Base-by-base conservation (phyloP, 495 filamentous ascomycete species). In the Copromyces sp. region DNA sequence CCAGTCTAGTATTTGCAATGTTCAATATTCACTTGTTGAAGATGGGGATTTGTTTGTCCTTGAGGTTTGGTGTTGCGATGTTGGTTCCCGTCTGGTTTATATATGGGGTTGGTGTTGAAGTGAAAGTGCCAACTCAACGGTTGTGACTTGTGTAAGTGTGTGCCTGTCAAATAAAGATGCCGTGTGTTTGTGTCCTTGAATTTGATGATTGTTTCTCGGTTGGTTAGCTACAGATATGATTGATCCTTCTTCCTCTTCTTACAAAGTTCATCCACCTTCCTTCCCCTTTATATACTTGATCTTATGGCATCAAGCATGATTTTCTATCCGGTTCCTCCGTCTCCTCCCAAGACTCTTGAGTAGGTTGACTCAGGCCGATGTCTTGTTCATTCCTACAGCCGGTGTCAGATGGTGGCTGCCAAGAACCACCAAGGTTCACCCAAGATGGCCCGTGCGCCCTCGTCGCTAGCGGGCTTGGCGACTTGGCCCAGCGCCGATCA, bases 361-460 rank as follows among this genome's bases (percentile, higher is more conserved):
- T n/a, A n/a, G n/a, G n/a, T 76, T 77, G 74, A 77, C 76, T 77
- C 74, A 76, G 76, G 76, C 76, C 73, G 72, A 59, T 35, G 45
- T 71, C 42, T 17, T 37, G 14, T 68, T 38, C 11, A 32, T 53
- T 69, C 39, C 24, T 61, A 40, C 37, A 68, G 70, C 32, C 47
- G 53, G 53, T 35, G 53, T 35, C 53, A 32, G 47, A 61, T 61
- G 53, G 53, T 17, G 12, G 29, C 53, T 61, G 29, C 53, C 24
- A 59, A 59, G 47, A 29, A 59, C 47, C 24, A 61, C 53, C 53
- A 65, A 17, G 53, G 53, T 65, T 65, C 53, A 65, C 14, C 0
- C 2, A 65, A 12, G 7, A 37, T 65, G 53, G 53, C 14, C 53
- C 29, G 53, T 65, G 53, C 53, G 12, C 3, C 53, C 0, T 37